Evolutionary conservation across 192 early-diverging fungal species (phyloP), one percentile per base, ranked within the genome.

Genomic region (Umbelopsis sp.): DNA sequence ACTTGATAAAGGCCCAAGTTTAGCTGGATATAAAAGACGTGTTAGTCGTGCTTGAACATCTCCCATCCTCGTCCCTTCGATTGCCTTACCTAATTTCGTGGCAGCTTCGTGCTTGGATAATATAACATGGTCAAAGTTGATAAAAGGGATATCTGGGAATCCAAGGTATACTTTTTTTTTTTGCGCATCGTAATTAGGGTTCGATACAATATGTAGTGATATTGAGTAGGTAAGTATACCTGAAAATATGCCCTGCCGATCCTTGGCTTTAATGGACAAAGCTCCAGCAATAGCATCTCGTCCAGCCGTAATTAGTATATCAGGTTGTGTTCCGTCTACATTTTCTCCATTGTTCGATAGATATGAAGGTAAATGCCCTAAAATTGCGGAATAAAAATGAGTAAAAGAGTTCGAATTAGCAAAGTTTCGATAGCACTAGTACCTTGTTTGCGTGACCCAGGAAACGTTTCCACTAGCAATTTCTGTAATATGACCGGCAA

Each of bases 121-220:
- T 16, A 77, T 65, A 0, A 77, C 76, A 45, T 77, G 76, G 26
- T 77, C 76, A 70, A 77, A 77, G 41, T 70, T 65, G n/a, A 73
- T 68, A 36, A 77, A 77, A 25, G 76, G 76, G 26, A 77, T 65
- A 53, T 47, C 54, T 9, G 76, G 71, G 56, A 70, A 69, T 1
- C 76, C 76, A 50, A 77, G 56, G 26, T 68, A 77, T 10, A 77
- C 76, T 77, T 14, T n/a, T 41, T 41, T 49, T 4, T 9, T 16
- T 17, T 21, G n/a, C 0, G n/a, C n/a, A n/a, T n/a, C n/a, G 47
- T 21, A 17, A 17, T 49, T 7, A 49, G 47, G 4, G 5, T 41
- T 0, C 38, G 12, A 41, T 41, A 11, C 38, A 5, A 41, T 11
- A 41, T n/a, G 47, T n/a, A 4, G 16, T 6, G 16, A 49, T 34